Conservation (phyloP, 164 flowering plant genomes). For the Kingdonia uniflora region DNA sequence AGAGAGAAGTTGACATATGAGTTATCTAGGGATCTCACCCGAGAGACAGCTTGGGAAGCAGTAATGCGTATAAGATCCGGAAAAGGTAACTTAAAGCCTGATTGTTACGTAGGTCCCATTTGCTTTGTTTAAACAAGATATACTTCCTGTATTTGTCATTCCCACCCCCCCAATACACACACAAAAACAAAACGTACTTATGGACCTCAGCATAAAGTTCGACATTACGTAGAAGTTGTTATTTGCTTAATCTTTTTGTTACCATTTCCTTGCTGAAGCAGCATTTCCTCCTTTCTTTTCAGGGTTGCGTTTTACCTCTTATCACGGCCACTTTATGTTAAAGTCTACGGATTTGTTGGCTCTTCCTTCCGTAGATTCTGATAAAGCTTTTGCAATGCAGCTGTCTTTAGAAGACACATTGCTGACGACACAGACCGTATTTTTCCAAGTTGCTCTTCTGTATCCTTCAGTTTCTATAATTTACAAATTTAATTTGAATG, state of each 20-base stretch:
- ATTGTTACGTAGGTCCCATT: background rate
- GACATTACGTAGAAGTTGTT: too few species aligned
- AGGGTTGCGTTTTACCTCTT: conserved; percentile 87
- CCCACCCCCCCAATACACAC: too few species aligned
- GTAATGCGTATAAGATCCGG: conserved; percentile 98
- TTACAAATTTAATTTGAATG: background rate
- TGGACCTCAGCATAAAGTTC: too few species aligned
- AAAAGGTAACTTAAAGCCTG: conserved; percentile 45
- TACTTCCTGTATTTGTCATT: too few species aligned
- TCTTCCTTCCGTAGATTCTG: conserved; percentile 99
- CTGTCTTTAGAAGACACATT: conserved; percentile 85
- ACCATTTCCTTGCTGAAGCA: too few species aligned
- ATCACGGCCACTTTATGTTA: conserved; percentile 95
- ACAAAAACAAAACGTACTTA: too few species aligned
- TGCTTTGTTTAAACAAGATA: conserved; percentile 1
- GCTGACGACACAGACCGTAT: conserved; percentile 68
- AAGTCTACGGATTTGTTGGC: conserved; percentile 85
- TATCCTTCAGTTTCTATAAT: conserved; percentile 52
- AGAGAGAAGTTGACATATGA: conserved; percentile 74
- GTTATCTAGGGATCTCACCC: conserved; percentile 76
- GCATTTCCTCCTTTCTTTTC: background rate
- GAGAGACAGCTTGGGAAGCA: conserved; percentile 99
- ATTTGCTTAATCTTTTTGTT: too few species aligned
- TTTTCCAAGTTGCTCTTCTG: conserved; percentile 96
- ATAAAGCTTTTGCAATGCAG: conserved; percentile 93